Base-by-base conservation (phyloP, 23 red algal species). In the Gracilariopsis chorda region DNA sequence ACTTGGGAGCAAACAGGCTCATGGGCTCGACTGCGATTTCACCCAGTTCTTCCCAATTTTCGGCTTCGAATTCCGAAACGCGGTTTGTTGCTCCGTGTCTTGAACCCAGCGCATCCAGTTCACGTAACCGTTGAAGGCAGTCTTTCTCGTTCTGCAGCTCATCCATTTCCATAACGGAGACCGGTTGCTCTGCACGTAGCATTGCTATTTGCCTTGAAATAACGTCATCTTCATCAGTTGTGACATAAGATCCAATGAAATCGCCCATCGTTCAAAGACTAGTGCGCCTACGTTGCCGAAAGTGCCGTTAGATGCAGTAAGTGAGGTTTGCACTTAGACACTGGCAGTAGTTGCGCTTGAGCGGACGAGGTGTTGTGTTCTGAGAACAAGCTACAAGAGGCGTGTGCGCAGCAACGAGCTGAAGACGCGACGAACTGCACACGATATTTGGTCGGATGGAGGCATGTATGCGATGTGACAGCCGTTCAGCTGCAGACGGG, bases 201-300 rank as follows among this genome's bases (percentile, higher is more conserved):
- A 73, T 25, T 4, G 67, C 67, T 45, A 73, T 11, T 21, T 73
- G 67, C 24, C 67, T 17, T 25, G 67, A 73, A 46, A 73, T 36
- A 21, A 73, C 32, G 12, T 73, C 67, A 45, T 73, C 67, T 45
- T 73, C 67, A 73, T 73, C 67, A 42, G 47, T 73, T 37, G 67
- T 73, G 32, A 73, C 67, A 24, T 73, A 73, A n/a, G 67, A 73
- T 25, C 67, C 67, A 73, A 73, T 73, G 32, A 73, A 73, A 25
- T 73, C 67, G 28, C 39, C 67, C 67, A 73, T 73, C 33, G 62
- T 68, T 68, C n/a, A n/a, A n/a, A n/a, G n/a, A n/a, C n/a, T n/a
- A n/a, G n/a, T n/a, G n/a, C n/a, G n/a, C n/a, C n/a, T n/a, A n/a
- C n/a, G n/a, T n/a, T n/a, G n/a, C n/a, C n/a, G n/a, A n/a, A n/a